These are phyloP conservation scores for Stachybotrys chartarum DNA, from an alignment of 2,329 filamentous ascomycete genomes.

Conservation along the genomic window DNA sequence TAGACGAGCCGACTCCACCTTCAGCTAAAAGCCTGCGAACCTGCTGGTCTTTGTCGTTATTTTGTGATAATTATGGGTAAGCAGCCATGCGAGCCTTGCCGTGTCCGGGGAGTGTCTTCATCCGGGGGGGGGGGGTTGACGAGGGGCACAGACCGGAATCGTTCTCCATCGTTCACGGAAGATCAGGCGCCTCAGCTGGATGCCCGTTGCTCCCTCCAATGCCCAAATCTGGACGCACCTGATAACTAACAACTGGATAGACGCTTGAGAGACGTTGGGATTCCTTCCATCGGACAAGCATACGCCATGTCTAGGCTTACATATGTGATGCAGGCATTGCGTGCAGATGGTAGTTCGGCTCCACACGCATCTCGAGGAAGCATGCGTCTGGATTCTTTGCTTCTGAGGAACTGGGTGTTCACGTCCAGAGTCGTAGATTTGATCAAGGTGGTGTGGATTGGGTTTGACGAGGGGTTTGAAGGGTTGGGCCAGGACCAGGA, in stretches of 20 bases:
- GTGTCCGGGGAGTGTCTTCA: not conserved
- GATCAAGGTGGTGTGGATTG: not conserved
- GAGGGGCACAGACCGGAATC: no score
- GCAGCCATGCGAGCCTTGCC: not conserved
- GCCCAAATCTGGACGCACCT: not conserved
- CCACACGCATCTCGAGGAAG: not conserved
- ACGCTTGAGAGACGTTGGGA: not conserved
- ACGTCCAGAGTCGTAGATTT: not conserved
- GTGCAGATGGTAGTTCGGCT: conserved; percentile 1
- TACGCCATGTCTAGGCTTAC: not conserved
- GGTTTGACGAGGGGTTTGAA: not conserved
- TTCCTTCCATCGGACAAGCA: not conserved
- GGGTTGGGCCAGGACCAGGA: not conserved
- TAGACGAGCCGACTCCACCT: not conserved
- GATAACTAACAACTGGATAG: not conserved
- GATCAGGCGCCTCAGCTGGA: not conserved
- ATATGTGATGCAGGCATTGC: conserved; percentile 2
- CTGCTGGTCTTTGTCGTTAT: not conserved
- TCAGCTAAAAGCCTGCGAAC: not conserved
- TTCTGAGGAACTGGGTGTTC: not conserved
- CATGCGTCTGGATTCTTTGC: not conserved
- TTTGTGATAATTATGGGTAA: not conserved
- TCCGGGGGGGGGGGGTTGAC: not conserved
- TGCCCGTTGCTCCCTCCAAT: not conserved
- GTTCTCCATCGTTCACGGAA: not conserved